phyloP scores from a whole-genome alignment of 192 early-diverging fungal species.

The Chytriomyces sp. region DNA sequence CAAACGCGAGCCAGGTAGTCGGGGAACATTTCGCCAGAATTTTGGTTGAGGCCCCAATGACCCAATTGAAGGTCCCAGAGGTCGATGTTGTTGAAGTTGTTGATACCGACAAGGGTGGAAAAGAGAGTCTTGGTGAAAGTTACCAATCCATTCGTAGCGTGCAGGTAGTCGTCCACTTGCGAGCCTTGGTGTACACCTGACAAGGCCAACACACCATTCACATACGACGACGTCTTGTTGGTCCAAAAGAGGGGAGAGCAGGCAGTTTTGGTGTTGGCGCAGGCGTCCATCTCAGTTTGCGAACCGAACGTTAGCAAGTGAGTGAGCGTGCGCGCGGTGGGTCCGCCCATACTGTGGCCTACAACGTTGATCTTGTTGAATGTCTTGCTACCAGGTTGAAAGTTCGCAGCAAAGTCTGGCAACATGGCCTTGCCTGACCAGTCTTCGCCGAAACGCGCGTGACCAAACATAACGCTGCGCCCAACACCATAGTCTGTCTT shows the following conservation, averaged over 20 bases:
- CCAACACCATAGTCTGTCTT: constrained; percentile 29
- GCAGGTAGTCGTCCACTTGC: no score
- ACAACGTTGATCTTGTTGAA: not conserved
- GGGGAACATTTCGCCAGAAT: no score
- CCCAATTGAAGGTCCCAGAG: constrained; percentile 29
- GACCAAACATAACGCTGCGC: constrained; percentile 21
- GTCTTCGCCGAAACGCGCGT: constrained; percentile 26
- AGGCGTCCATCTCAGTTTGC: no score
- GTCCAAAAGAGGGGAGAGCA: no score
- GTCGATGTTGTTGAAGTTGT: not conserved
- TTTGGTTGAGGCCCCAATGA: no score
- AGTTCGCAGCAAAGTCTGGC: constrained; percentile 15
- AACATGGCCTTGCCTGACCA: constrained; percentile 19
- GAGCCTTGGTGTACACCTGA: constrained; percentile 11
- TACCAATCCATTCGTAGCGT: constrained; percentile 11
- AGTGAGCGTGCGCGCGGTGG: constrained; percentile 6
- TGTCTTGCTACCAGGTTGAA: no score
- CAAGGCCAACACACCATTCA: not conserved
- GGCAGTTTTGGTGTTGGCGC: no score
- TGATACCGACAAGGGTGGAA: constrained; percentile 9
- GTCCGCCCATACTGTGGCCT: no score
- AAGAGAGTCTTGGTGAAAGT: constrained; percentile 7
- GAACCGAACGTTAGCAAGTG: constrained; percentile 17
- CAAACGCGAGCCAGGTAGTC: constrained; percentile 14
- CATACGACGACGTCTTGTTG: constrained; percentile 2